phyloP scores from a whole-genome alignment of 768 basidiomycete species.

The Coprinopsis strossmayeri region DNA sequence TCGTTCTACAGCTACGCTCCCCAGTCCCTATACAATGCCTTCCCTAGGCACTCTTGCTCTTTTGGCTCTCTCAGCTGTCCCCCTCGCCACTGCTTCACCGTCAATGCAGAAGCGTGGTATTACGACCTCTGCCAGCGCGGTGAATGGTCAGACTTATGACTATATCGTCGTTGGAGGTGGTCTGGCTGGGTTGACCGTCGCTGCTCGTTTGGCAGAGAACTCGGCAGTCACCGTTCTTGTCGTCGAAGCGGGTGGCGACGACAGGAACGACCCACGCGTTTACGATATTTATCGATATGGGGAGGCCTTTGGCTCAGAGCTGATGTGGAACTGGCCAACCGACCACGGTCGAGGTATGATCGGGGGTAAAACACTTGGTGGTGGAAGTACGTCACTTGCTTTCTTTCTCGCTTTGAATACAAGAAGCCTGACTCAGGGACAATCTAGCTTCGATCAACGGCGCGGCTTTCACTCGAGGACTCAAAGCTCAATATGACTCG shows the following conservation, averaged over 20 bases:
- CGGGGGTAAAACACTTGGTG: constrained; percentile 42
- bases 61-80: constrained; percentile 10
- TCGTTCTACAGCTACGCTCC: constrained; percentile 5
- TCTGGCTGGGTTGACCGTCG: constrained; percentile 42
- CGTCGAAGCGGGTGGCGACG: constrained; percentile 46
- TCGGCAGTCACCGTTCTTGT: constrained; percentile 35
- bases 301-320: constrained; percentile 31
- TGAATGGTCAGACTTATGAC: constrained; percentile 29
- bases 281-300: constrained; percentile 41
- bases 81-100: constrained; percentile 14
- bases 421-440: background rate
- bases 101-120: constrained; percentile 25
- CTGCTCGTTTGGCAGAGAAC: constrained; percentile 41
- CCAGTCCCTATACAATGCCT: constrained; percentile 7
- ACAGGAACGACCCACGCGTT: constrained; percentile 35
- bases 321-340: constrained; percentile 43
- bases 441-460: constrained; percentile 41
- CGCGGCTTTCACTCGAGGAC: constrained; percentile 30
- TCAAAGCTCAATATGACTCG: constrained; percentile 26
- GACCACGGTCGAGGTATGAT: constrained; percentile 33
- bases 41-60: constrained; percentile 7
- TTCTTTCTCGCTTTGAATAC: constrained; percentile 1
- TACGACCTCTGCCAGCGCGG: constrained; percentile 23
- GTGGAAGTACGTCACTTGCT: constrained; percentile 24
- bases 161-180: constrained; percentile 39